Base-by-base conservation (phyloP, 305 asterid species). In the Plantago lanceolata region DNA sequence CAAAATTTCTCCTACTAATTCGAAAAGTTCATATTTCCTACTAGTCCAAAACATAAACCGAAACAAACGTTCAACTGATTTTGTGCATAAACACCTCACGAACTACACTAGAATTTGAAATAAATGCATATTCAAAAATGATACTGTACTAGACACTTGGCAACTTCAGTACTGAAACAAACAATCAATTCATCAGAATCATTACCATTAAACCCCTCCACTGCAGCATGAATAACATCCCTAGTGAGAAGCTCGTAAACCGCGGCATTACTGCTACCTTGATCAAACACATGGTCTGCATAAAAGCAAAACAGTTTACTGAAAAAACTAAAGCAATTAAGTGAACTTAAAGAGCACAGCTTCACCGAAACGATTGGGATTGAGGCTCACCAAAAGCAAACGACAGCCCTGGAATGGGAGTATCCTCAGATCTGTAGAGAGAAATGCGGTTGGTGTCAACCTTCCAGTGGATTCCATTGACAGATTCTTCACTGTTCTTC, bases 281-380 rank as follows among this genome's bases (percentile, higher is more conserved):
- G 87, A 79, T 89, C 94, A 70, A 93, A 83, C 67, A 93, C 92
- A 64, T 90, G 96, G 78, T 89, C 99, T 89, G 77, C 79, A 66
- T 15, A 67, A 76, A 20, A 40, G 12, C 3, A 12, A 40, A 40
- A 40, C 3, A 40, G 47, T 13, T 40, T 1, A 35, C 8, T 5
- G 8, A 31, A 51, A 31, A 7, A 55, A 21, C 11, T 56, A 18
- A 20, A 56, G 3, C 28, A 51, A 29, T 12, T 44, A 37, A 35
- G 19, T 20, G 6, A 11, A 19, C 24, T n/a, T 17, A 44, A 62
- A 48, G 31, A 35, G 19, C 19, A 49, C 16, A 21, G 17, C 28
- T 21, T 35, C 6, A 28, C 45, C 19, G 14, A 18, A 13, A 2
- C 18, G 52, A 17, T 58, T 19, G 66, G 11, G 44, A 8, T 19